Base-by-base conservation (phyloP, 2,329 filamentous ascomycete species). In the Metarhizium robertsii region DNA sequence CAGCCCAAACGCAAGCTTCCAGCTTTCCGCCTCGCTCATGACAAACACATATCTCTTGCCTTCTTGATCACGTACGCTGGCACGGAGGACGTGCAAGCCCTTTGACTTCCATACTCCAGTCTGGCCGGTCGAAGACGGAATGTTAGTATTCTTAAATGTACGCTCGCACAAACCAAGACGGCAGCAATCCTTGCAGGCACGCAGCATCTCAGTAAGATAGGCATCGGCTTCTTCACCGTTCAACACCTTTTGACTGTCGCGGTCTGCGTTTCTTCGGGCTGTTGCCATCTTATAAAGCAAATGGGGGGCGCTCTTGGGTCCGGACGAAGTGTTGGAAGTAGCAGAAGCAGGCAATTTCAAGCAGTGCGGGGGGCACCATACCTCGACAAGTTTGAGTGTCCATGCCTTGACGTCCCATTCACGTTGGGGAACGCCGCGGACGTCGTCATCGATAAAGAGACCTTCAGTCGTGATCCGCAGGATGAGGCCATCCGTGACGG, bases 331-430 rank as follows among this genome's bases (percentile, higher is more conserved):
- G 58, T 75, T 69, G 61, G 73, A 67, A 61, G 73, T 65, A 64
- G 73, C 57, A 61, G 59, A 53, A 38, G 70, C 69, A 63, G 69
- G 71, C 61, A 71, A 68, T 67, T 74, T 75, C 68, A 81, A 74
- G 69, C 74, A 82, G 70, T 86, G 81, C 65, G 81, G 79, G 66
- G 84, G 83, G 68, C 86, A 91, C 83, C 87, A 90, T 76, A 94
- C 86, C 80, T 97, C 94, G 71, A 95, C 84, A 61, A 87, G 76
- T 74, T 95, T 96, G 73, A 99, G 81, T 47, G 91, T 96, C 94
- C 94, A 97, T 30, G 92, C 92, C 72, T 97, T 97, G 67, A 97
- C 85, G 69, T 99, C 94, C 94, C 94, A 99, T 73, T 99, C 94
- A 57, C 94, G 85, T 72, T 97, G 91, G n/a, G 90, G 86, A 16